These are phyloP conservation scores for Fusarium heterosporum DNA, from an alignment of 2,329 filamentous ascomycete genomes.

Conservation along the genomic window DNA sequence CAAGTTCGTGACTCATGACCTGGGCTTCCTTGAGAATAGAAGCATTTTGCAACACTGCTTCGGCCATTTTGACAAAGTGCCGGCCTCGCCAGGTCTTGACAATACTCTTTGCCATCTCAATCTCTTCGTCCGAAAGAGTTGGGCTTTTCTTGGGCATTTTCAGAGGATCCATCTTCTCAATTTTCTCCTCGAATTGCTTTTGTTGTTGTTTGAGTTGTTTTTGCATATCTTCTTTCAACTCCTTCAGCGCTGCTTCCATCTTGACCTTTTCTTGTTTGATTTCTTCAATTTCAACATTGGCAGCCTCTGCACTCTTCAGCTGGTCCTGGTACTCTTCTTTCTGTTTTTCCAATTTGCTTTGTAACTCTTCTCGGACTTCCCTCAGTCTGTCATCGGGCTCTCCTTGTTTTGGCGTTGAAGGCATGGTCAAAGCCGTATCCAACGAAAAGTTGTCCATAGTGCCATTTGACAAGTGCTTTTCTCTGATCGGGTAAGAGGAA, in stretches of 20 bases:
- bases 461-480: constrained; percentile 95
- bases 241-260: constrained; percentile 84
- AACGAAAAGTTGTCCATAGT: constrained; percentile 96
- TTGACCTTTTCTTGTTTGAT: constrained; percentile 83
- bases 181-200: constrained; percentile 84
- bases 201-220: constrained; percentile 85
- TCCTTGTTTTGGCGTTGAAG: constrained; percentile 85
- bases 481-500: constrained; percentile 88
- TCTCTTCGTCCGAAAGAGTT: constrained; percentile 77
- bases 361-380: constrained; percentile 83
- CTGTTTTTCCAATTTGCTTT: constrained; percentile 82
- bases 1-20: constrained; percentile 96
- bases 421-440: constrained; percentile 93
- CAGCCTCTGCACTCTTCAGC: constrained; percentile 78
- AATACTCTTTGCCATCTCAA: constrained; percentile 74
- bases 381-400: constrained; percentile 81
- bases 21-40: constrained; percentile 93
- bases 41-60: constrained; percentile 88
- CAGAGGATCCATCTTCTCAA: constrained; percentile 78
- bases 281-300: constrained; percentile 83
- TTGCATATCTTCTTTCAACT: constrained; percentile 90
- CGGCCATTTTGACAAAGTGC: constrained; percentile 93
- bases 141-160: constrained; percentile 71
- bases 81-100: constrained; percentile 83
- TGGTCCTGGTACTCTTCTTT: constrained; percentile 86